phyloP scores from a whole-genome alignment of 495 filamentous ascomycete species.

The Annulohypoxylon nitens region DNA sequence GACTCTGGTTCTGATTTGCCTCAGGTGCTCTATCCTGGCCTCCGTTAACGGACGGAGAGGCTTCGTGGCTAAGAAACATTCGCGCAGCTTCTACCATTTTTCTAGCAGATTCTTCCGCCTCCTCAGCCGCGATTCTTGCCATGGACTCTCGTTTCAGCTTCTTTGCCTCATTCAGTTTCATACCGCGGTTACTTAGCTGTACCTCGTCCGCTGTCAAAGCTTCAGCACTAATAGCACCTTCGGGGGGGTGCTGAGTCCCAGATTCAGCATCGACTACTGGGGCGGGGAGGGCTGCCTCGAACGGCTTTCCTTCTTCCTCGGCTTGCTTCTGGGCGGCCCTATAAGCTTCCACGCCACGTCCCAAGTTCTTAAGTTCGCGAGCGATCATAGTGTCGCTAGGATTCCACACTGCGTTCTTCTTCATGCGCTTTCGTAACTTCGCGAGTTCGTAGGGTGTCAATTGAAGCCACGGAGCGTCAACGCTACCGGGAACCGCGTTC shows the following conservation, averaged over 20 bases:
- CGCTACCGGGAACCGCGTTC: slow-evolving; percentile 79
- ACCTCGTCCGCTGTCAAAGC: slow-evolving; percentile 66
- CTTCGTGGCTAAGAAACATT: slow-evolving; percentile 60
- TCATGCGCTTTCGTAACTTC: slow-evolving; percentile 93
- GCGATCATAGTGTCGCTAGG: slow-evolving; percentile 97
- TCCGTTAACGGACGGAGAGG: slow-evolving; percentile 47
- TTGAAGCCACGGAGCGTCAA: slow-evolving; percentile 88
- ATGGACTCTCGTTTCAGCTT: slow-evolving; percentile 85
- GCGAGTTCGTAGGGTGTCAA: slow-evolving; percentile 94
- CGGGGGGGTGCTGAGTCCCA: slow-evolving; percentile 60
- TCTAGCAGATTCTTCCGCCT: slow-evolving; percentile 72
- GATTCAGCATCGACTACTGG: slow-evolving; percentile 62
- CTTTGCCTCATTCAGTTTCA: slow-evolving; percentile 93
- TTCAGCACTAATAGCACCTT: slow-evolving; percentile 64
- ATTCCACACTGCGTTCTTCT: slow-evolving; percentile 97
- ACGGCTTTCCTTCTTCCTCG: slow-evolving; percentile 74
- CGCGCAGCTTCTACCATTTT: slow-evolving; percentile 67
- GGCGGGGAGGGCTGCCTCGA: slow-evolving; percentile 63
- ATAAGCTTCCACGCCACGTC: slow-evolving; percentile 82
- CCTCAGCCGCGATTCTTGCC: slow-evolving; percentile 75
- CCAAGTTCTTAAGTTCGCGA: slow-evolving; percentile 80
- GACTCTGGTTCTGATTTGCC: slow-evolving; percentile 38
- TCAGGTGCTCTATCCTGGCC: slow-evolving; percentile 44
- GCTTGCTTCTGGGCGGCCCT: slow-evolving; percentile 75
- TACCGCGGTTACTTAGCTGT: slow-evolving; percentile 81